Conservation (phyloP, 371 early-diverging fungal species). For the Syncephalastrum racemosum region DNA sequence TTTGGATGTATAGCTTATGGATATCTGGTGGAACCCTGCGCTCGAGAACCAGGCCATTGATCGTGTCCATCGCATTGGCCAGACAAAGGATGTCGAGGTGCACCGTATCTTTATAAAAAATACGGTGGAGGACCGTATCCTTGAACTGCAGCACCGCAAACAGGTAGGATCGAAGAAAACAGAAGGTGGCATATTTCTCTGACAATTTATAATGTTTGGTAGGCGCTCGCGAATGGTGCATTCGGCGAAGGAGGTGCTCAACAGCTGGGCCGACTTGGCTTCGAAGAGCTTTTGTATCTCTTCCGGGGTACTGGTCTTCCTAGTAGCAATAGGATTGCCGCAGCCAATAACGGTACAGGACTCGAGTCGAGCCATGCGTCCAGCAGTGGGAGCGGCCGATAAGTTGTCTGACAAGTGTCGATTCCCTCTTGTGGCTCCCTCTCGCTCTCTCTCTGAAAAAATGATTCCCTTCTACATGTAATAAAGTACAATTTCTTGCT, state of each 20-base stretch:
- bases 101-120: slow-evolving; percentile 21
- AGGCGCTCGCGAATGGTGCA: slow-evolving; percentile 39
- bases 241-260: slow-evolving; percentile 38
- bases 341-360: too few relatives aligned
- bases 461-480: too few relatives aligned
- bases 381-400: too few relatives aligned
- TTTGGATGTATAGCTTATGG: slow-evolving; percentile 33
- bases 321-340: too few relatives aligned
- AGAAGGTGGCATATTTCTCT: neutral
- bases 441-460: too few relatives aligned
- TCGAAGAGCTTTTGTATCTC: slow-evolving; percentile 40
- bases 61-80: slow-evolving; percentile 44
- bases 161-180: slow-evolving; percentile 12
- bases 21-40: slow-evolving; percentile 72
- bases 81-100: slow-evolving; percentile 22
- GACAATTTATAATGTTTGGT: neutral
- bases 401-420: too few relatives aligned
- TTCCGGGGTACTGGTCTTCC: slow-evolving; percentile 40
- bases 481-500: too few relatives aligned
- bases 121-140: slow-evolving; percentile 52
- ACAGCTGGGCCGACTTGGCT: slow-evolving; percentile 30
- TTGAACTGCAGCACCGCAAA: slow-evolving; percentile 41
- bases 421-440: too few relatives aligned
- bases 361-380: too few relatives aligned
- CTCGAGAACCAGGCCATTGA: slow-evolving; percentile 64